Percentiles rank a stretch among this genome's conserved stretches.
Conservation (phyloP, 2,329 filamentous ascomycete species). For the Pestalotiopsis sp. region DNA sequence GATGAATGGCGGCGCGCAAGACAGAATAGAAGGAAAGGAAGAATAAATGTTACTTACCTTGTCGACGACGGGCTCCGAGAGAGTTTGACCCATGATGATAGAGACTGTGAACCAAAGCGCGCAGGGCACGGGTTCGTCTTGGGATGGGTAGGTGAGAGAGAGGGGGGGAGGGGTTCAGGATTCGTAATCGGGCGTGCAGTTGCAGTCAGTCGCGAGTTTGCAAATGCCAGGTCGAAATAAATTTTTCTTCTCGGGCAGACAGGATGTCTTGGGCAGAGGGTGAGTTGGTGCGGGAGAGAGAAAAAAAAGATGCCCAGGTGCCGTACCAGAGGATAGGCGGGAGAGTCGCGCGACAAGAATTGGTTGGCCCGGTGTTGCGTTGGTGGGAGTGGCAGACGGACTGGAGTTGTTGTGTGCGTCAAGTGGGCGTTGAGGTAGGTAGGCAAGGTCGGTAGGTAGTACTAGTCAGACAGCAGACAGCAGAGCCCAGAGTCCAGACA, state of each 20-base stretch:
- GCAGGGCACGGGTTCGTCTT: conserved; percentile 19
- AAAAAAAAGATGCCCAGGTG: neutral
- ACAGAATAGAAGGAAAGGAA: conserved; percentile 2
- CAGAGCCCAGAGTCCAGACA: neutral
- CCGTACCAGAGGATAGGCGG: neutral
- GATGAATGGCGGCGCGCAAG: conserved; percentile 7
- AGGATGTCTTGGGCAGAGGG: conserved; percentile 1
- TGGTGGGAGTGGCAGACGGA: neutral
- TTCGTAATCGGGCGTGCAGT: conserved; percentile 19
- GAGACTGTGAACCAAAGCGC: conserved; percentile 30
- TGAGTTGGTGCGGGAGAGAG: conserved; percentile 5
- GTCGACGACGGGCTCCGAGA: conserved; percentile 97
- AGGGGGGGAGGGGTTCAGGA: conserved; percentile 20
- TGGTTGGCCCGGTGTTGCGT: neutral
- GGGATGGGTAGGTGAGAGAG: conserved; percentile 28
- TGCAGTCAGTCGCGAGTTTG: conserved; percentile 1
- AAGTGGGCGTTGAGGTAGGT: neutral
- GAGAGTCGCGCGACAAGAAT: neutral
- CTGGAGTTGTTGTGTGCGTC: neutral
- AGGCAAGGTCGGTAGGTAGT: neutral
- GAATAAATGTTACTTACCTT: conserved; percentile 70
- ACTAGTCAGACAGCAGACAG: neutral
- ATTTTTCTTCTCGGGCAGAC: neutral
- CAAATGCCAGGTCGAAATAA: conserved; percentile 4
- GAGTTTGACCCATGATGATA: conserved; percentile 92